Evolutionary conservation across 2,329 filamentous ascomycete genomes (phyloP).

Genomic region (Ophiocordyceps camponoti-leonardi): DNA sequence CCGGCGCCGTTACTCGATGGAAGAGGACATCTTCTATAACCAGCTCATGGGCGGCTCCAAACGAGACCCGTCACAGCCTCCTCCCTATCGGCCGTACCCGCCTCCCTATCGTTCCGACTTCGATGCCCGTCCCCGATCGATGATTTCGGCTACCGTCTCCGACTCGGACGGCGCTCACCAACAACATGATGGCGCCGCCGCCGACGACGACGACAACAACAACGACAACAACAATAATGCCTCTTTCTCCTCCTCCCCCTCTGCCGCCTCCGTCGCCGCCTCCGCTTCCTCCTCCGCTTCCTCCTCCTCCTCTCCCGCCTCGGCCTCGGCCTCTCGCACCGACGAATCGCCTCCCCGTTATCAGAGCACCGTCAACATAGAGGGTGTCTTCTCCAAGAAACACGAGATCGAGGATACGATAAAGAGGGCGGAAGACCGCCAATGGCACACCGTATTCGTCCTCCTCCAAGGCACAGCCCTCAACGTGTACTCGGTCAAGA

Average conservation of each 20-base stretch:
- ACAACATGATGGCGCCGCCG: background rate
- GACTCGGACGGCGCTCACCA: background rate
- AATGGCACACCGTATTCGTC: constrained; percentile 47
- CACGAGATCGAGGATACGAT: constrained; percentile 50
- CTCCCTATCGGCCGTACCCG: constrained; percentile 20
- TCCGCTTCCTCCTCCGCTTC: no score
- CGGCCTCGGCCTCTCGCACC: no score
- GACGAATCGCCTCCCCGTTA: constrained; percentile 30
- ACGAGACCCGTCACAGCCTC: constrained; percentile 27
- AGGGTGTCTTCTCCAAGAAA: constrained; percentile 43
- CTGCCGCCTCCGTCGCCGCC: no score
- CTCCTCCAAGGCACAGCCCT: constrained; percentile 52
- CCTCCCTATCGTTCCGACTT: background rate
- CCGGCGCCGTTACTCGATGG: constrained; percentile 32
- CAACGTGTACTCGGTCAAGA: constrained; percentile 46
- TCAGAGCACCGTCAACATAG: constrained; percentile 35
- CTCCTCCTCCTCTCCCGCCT: no score
- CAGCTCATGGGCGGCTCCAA: constrained; percentile 28
- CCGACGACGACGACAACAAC: no score
- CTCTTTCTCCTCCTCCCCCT: no score
- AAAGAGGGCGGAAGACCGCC: constrained; percentile 41
- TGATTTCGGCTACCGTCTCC: background rate
- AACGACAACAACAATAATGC: no score
- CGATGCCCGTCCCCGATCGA: background rate
- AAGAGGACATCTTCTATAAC: constrained; percentile 36